Conservation (phyloP, 202 grass and related monocot genomes). For the Musa balbisiana region DNA sequence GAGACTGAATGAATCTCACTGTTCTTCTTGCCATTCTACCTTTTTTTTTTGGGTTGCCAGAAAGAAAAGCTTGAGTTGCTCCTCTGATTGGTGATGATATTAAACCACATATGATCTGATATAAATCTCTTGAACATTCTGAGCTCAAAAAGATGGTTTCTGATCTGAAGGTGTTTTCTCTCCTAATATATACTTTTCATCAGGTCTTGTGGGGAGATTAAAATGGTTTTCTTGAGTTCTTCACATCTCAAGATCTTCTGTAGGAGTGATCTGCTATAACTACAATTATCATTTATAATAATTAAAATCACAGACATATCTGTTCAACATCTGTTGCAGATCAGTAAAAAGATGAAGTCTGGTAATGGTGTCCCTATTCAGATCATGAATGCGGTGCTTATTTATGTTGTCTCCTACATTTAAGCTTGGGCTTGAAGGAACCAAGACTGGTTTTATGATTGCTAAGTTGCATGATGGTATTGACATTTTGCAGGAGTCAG, state of each 20-base stretch:
- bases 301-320: too few species aligned
- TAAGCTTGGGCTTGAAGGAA: too few species aligned
- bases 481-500: too few species aligned
- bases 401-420: neutral
- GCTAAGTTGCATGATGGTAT: too few species aligned
- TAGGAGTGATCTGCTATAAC: neutral
- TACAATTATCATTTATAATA: neutral
- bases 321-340: too few species aligned
- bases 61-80: neutral
- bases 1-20: neutral
- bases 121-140: too few species aligned
- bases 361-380: neutral
- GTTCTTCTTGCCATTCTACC: neutral
- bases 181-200: neutral
- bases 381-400: neutral
- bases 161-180: neutral
- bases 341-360: too few species aligned
- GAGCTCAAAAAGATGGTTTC: neutral
- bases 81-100: neutral
- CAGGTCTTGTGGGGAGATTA: neutral
- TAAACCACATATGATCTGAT: too few species aligned
- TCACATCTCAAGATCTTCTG: too few species aligned
- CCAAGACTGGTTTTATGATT: neutral
- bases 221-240: too few species aligned
- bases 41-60: neutral